These are phyloP conservation scores for Byssochlamys sp. DNA, from an alignment of 2,329 filamentous ascomycete species.

Conservation along the genomic window DNA sequence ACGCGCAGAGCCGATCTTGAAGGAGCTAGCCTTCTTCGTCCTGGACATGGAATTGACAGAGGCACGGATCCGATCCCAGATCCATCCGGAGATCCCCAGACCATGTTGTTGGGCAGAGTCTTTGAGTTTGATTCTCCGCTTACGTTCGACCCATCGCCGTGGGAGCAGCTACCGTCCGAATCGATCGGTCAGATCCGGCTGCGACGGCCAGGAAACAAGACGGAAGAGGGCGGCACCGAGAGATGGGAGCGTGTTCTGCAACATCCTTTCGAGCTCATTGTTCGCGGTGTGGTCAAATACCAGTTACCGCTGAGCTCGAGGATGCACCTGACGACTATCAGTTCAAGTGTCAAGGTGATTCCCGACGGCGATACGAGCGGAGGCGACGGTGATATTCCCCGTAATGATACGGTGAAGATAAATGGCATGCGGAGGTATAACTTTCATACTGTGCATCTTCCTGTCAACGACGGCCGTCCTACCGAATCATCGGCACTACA, in stretches of 20 bases:
- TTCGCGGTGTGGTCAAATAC: conserved; percentile 85
- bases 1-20: conserved; percentile 12
- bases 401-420: conserved; percentile 21
- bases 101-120: conserved; percentile 85
- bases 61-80: conserved; percentile 54
- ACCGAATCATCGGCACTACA: not conserved
- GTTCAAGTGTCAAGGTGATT: conserved; percentile 31
- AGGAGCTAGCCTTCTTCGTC: conserved; percentile 8
- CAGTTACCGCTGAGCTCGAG: conserved; percentile 51
- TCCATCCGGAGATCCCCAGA: conserved; percentile 56
- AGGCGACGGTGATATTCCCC: conserved; percentile 11
- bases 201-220: conserved; percentile 74
- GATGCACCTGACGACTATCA: conserved; percentile 42
- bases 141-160: conserved; percentile 79
- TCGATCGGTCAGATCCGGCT: conserved; percentile 79
- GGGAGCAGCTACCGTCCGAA: conserved; percentile 60
- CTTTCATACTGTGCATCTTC: not conserved
- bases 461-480: not conserved
- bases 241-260: conserved; percentile 86
- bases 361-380: conserved; percentile 21
- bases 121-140: conserved; percentile 78
- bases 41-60: conserved; percentile 38
- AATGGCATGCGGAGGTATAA: not conserved
- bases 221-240: conserved; percentile 67
- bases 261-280: conserved; percentile 85